Base-by-base conservation (phyloP, 2,329 filamentous ascomycete species). In the Cryphonectria japonica region DNA sequence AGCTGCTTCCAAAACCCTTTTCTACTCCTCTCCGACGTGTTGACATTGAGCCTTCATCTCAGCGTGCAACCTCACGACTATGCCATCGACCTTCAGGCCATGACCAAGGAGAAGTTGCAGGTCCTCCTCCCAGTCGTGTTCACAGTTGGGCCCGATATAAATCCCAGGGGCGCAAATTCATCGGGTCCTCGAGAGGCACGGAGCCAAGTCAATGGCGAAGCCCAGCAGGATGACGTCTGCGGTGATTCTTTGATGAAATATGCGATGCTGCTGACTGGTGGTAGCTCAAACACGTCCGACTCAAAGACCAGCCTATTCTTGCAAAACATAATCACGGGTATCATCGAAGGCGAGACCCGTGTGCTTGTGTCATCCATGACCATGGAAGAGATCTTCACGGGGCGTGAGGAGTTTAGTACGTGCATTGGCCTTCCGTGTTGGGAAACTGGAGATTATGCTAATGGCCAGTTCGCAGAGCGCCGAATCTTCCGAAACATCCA, bases 61-160 rank as follows among this genome's bases (percentile, higher is more conserved):
- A 88, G 85, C 73, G 90, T 93, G 76, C 91, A 91, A 74, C 92
- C 92, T 0, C 93, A 93, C 78, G 93, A 97, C 81, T 95, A 96
- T 81, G 89, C 88, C 71, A 93, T 97, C 86, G 90, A 90, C 70
- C 84, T 97, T 1, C 92, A 95, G 78, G 93, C 93, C 70, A 97
- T 97, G 93, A 97, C 93, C 26, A 89, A 91, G 76, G 94, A 97
- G 83, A 97, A 97, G 80, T 86, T 96, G 3, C 92, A 95, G 74
- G 95, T 96, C 79, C 86, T 90, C 6, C 87, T 96, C 0, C 93
- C 93, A 2, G 93, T 94, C 14, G 92, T 96, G 73, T 96, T 96
- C 82, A 96, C 93, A 52, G 91, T 96, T 72, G 93, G 93, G 19
- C 93, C 94, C 0, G 89, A 94, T 73, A 89, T 95, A 73, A 90